A percentile compares a stretch with the other conserved stretches of the same genome.
phyloP scores from a whole-genome alignment of 306 rosid species.

The Acacia crassicarpa region DNA sequence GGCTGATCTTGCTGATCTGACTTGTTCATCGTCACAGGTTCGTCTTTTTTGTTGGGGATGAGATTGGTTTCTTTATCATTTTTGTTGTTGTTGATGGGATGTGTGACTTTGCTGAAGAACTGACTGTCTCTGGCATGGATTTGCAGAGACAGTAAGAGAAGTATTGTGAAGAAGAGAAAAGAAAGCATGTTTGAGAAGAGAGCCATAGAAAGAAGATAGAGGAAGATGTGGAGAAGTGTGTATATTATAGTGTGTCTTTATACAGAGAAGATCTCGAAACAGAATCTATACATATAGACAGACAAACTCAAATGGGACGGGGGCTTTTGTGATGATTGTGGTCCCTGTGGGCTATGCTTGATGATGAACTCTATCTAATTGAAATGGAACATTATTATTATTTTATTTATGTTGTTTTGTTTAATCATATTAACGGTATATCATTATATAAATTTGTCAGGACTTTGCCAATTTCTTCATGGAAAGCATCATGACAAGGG shows the following conservation, averaged over 20 bases:
- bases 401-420: neutral
- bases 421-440: neutral
- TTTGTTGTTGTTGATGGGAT: conserved; percentile 36
- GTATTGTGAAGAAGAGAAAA: conserved; percentile 45
- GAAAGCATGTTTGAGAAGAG: conserved; percentile 32
- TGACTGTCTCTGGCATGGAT: conserved; percentile 69
- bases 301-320: conserved; percentile 30
- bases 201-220: conserved; percentile 42
- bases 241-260: conserved; percentile 32
- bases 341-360: conserved; percentile 26
- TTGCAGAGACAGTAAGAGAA: conserved; percentile 52
- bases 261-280: conserved; percentile 39
- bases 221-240: neutral
- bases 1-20: conserved; percentile 55
- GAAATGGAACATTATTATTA: conserved; percentile 9
- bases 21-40: conserved; percentile 24
- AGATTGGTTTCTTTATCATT: conserved; percentile 38
- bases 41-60: conserved; percentile 39
- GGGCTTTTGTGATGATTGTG: conserved; percentile 42
- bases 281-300: neutral
- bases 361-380: neutral
- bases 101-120: conserved; percentile 83
- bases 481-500: conserved; percentile 33
- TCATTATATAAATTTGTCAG: conserved; percentile 2
- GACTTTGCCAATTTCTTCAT: neutral